Base-by-base conservation (phyloP, 2,329 filamentous ascomycete genomes). In the Scortechinia acanthostroma region DNA sequence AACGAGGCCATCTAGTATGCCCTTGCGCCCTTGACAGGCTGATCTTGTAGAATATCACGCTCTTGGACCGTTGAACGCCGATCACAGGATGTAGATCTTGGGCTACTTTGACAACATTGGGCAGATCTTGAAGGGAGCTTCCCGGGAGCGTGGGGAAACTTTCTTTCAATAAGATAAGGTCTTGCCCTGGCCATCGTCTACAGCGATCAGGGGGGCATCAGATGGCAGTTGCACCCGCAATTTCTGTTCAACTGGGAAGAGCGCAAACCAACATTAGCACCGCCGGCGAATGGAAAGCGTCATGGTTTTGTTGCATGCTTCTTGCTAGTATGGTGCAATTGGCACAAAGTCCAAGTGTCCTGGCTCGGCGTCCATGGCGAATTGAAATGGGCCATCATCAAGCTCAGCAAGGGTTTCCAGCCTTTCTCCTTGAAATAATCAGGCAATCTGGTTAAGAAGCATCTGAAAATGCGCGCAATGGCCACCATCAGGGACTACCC, bases 291-390 rank as follows among this genome's bases (percentile, higher is more conserved):
- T 15, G 17, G 35, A 40, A 19, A 17, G 6, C 14, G 46, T 49
- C 59, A 63, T 61, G 1, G 51, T 50, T 1, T 43, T 45, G 45
- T 63, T 61, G 49, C 61, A 62, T 1, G 49, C 55, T 13, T 46
- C 21, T 21, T 53, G 51, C 2, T 48, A 40, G 2, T 28, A 43
- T 2, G 52, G 53, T 2, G 56, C 48, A 3, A 51, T 46, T 13
- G 33, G 33, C 3, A 63, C 25, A 50, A 50, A 59, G 3, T 56
- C 54, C 17, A 59, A 63, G 44, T 53, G 56, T 25, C 55, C 48
- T 6, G 51, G 28, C 4, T 54, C 46, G 2, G 55, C 59, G 13
- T 52, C 23, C 15, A 48, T 43, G 5, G 53, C 50, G 4, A 49
- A 51, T 42, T 63, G 59, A 37, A 59, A 63, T 0, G 59, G 56